A percentile compares a stretch with the other conserved stretches of the same genome.
Conservation (phyloP, 148 eudicot genomes). For the Camellia granthamiana region DNA sequence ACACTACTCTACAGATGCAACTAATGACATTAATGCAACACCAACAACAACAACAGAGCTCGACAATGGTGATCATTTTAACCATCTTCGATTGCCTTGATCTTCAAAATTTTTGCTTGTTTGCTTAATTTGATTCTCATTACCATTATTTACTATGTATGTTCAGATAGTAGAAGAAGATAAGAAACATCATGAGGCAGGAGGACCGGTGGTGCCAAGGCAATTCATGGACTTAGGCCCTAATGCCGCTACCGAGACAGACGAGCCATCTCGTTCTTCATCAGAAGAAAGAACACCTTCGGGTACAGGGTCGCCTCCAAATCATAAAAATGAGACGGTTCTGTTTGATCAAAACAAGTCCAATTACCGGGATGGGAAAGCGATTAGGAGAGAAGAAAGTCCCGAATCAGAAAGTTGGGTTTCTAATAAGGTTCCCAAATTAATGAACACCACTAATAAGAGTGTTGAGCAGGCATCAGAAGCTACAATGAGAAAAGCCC, state of each 20-base stretch:
- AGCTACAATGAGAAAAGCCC: slow-evolving; percentile 49
- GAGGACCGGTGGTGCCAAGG: slow-evolving; percentile 34
- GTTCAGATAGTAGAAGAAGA: slow-evolving; percentile 29
- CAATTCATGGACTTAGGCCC: slow-evolving; percentile 60
- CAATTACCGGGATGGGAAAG: slow-evolving; percentile 15
- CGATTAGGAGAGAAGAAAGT: slow-evolving; percentile 10
- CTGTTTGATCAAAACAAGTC: slow-evolving; percentile 11
- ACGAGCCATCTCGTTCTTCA: slow-evolving; percentile 48
- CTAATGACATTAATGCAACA: slow-evolving; percentile 48
- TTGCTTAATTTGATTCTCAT: not conserved
- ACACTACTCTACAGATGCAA: slow-evolving; percentile 56
- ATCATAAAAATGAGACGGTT: slow-evolving; percentile 14
- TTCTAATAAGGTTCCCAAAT: slow-evolving; percentile 56
- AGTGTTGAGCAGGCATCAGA: slow-evolving; percentile 45
- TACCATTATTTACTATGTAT: not conserved
- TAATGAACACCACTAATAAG: slow-evolving; percentile 19
- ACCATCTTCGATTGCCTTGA: not conserved
- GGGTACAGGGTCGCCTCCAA: slow-evolving; percentile 45
- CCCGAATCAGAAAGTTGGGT: slow-evolving; percentile 54
- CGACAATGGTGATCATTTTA: not conserved
- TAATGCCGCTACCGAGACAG: slow-evolving; percentile 14
- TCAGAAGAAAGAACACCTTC: slow-evolving; percentile 63
- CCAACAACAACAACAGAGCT: slow-evolving; percentile 34
- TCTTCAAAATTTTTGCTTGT: no score
- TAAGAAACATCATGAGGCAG: slow-evolving; percentile 23